A percentile compares a stretch with the other conserved stretches of the same genome.
These are phyloP conservation scores for Phytophthora europaea DNA, from an alignment of 352 stramenopile species.

Conservation along the genomic window DNA sequence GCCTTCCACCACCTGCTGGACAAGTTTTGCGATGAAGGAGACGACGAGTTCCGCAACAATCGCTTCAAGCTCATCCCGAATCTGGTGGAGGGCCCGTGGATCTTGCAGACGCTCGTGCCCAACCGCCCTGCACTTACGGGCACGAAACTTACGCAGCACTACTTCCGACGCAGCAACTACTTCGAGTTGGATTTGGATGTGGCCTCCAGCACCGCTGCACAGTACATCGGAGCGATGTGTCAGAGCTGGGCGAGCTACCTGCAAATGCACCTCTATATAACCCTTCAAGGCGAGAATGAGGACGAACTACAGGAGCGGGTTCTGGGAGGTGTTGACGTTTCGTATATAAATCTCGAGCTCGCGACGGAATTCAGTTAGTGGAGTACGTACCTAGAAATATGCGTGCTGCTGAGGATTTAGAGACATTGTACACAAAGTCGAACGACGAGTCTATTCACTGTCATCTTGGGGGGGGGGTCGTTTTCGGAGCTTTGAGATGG, in stretches of 20 bases:
- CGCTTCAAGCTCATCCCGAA: conserved; percentile 93
- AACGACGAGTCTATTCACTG: not conserved
- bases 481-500: not conserved
- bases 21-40: conserved; percentile 58
- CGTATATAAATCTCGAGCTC: conserved; percentile 70
- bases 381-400: conserved; percentile 8
- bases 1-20: conserved; percentile 74
- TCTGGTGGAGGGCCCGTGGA: conserved; percentile 85
- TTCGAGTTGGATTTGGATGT: conserved; percentile 92
- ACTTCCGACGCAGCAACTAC: conserved; percentile 85
- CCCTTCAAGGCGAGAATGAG: conserved; percentile 72
- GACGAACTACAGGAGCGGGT: conserved; percentile 84
- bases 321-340: conserved; percentile 65
- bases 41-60: conserved; percentile 67
- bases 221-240: conserved; percentile 84
- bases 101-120: conserved; percentile 84
- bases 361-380: conserved; percentile 48
- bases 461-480: too few relatives aligned
- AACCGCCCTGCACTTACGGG: conserved; percentile 88
- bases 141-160: conserved; percentile 89
- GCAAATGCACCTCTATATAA: conserved; percentile 85
- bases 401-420: conserved; percentile 23
- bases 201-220: conserved; percentile 75
- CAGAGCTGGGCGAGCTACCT: conserved; percentile 80
- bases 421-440: conserved; percentile 18